Base-by-base conservation (phyloP, 306 rosid genomes). In the Dicorynia guianensis region DNA sequence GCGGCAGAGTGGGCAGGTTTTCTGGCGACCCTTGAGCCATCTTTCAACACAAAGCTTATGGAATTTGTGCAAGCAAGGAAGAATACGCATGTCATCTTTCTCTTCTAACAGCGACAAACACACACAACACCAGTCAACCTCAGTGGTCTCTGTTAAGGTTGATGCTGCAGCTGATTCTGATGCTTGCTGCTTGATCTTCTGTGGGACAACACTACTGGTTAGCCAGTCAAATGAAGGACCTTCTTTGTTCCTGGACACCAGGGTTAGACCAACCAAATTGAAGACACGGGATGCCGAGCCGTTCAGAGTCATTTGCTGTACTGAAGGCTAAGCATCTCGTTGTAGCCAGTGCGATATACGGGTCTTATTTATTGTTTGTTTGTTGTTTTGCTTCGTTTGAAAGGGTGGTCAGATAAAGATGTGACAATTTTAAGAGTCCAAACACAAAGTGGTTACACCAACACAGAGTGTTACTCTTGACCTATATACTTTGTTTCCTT, bases 31-130 rank as follows among this genome's bases (percentile, higher is more conserved):
- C 75, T 83, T 80, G 25, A 94, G 89, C 97, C 98, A 94, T 79
- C 80, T 86, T 57, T 90, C 87, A n/a, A 92, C 89, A 54, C 98
- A 94, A 11, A 70, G 71, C 82, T 78, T 90, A 69, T 94, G 98
- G 75, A 91, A 92, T 81, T 89, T 82, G 72, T 94, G 97, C 25
- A 65, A 79, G 81, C 98, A 94, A 50, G 97, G 98, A 72, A 92
- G 96, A 34, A 75, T 57, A 11, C 85, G 86, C 19, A 60, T 83
- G 63, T 86, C 90, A 34, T 86, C 87, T 58, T 76, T 76, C 50
- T 83, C 82, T 34, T 69, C 77, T 48, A 91, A 76, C 63, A 83
- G 86, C 1, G 96, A 90, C 85, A 94, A 85, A 55, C 98, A 92
- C 78, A 91, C 93, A 13, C 90, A 88, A 18, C 98, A 94, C 49